A percentile compares a stretch with the other conserved stretches of the same genome.
Evolutionary conservation across 306 rosid genomes (phyloP).

Genomic region (Sindora glabra): DNA sequence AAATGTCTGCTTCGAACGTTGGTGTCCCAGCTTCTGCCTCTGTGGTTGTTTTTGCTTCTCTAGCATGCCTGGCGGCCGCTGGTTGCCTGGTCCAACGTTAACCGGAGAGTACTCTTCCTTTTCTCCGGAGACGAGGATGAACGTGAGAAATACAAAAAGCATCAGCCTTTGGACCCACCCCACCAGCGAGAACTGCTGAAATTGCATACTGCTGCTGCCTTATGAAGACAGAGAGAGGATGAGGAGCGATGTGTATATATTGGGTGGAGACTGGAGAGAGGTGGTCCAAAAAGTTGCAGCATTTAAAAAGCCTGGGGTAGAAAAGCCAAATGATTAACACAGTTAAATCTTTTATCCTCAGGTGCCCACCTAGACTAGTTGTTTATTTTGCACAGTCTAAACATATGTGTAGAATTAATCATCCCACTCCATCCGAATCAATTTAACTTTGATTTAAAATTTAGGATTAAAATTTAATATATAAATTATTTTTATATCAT

Average conservation of each 20-base stretch:
- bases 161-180: conserved; percentile 28
- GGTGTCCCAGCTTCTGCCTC: conserved; percentile 1
- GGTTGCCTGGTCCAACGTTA: not conserved
- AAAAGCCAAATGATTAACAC: too few relatives aligned
- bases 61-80: not conserved
- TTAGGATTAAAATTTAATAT: too few relatives aligned
- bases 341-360: too few relatives aligned
- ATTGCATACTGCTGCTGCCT: conserved; percentile 31
- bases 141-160: conserved; percentile 28
- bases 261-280: not conserved
- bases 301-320: conserved; percentile 8
- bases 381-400: too few relatives aligned
- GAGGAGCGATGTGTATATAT: conserved; percentile 2
- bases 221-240: not conserved
- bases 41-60: conserved; percentile 24
- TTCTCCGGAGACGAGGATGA: conserved; percentile 32
- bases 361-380: too few relatives aligned
- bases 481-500: too few relatives aligned
- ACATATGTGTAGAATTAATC: too few relatives aligned
- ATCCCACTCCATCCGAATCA: too few relatives aligned
- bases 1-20: conserved; percentile 17
- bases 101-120: conserved; percentile 12
- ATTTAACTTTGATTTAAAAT: too few relatives aligned
- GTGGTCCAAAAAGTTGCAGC: conserved; percentile 4
- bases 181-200: conserved; percentile 9